Conservation (phyloP, 2,329 filamentous ascomycete genomes). For the Gnomoniopsis sp. region DNA sequence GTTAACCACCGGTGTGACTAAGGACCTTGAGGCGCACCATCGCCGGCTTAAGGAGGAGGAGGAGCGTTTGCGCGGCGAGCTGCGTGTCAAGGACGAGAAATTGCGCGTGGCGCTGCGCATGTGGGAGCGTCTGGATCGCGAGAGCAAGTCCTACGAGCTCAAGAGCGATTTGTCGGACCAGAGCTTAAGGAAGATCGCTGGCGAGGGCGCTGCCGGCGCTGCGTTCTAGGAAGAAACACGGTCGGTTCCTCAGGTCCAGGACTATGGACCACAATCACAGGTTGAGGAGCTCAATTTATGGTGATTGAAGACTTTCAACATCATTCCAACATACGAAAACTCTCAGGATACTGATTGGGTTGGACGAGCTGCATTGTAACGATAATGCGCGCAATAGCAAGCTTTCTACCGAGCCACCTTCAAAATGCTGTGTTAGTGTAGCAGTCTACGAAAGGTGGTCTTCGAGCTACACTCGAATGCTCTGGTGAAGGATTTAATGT, state of each 20-base stretch:
- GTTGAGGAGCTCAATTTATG: too few relatives aligned
- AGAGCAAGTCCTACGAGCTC: constrained; percentile 51
- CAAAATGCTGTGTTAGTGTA: too few relatives aligned
- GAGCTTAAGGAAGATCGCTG: constrained; percentile 54
- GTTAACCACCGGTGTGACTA: constrained; percentile 44
- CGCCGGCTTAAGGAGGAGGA: constrained; percentile 55
- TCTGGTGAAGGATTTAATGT: too few relatives aligned
- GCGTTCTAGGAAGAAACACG: constrained; percentile 41
- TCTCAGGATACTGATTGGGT: too few relatives aligned
- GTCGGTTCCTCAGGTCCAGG: not conserved
- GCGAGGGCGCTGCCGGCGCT: constrained; percentile 52
- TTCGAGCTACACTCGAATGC: too few relatives aligned
- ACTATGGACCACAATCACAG: not conserved
- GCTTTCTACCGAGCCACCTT: too few relatives aligned
- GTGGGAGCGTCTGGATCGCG: constrained; percentile 54
- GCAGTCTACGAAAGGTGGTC: too few relatives aligned
- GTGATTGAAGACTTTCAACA: too few relatives aligned
- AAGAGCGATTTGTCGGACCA: constrained; percentile 55
- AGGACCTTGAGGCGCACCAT: constrained; percentile 53
- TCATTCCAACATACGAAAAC: too few relatives aligned
- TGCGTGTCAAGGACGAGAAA: constrained; percentile 51
- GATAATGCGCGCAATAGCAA: too few relatives aligned
- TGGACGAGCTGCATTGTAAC: too few relatives aligned
- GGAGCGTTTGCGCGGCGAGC: constrained; percentile 52
- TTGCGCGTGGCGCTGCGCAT: constrained; percentile 48